Percentiles rank a stretch among this genome's conserved stretches.
These are phyloP conservation scores for Phalaenopsis equestris DNA, from an alignment of 106 monocot genomes.

Conservation along the genomic window DNA sequence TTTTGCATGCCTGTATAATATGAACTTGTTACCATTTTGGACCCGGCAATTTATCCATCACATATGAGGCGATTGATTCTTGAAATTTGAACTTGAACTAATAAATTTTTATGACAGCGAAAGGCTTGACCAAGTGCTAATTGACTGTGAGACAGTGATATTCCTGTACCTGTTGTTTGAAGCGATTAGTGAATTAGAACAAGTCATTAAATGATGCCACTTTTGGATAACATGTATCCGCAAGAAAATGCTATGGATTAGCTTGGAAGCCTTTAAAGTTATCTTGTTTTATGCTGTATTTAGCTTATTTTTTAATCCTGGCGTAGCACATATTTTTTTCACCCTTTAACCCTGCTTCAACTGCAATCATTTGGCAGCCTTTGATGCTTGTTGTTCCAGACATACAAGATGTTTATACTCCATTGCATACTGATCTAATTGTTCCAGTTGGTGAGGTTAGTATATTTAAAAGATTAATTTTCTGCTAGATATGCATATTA, in stretches of 20 bases:
- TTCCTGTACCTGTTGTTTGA: background rate
- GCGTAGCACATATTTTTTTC: background rate
- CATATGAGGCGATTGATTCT: background rate
- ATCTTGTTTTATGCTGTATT: background rate
- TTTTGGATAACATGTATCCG: too few species aligned
- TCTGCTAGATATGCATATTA: background rate
- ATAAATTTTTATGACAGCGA: background rate
- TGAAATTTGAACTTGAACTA: background rate
- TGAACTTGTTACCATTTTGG: background rate
- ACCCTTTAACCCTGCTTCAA: background rate
- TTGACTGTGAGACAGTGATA: background rate
- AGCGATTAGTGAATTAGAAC: background rate
- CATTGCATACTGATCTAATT: conserved; percentile 78
- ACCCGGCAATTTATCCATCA: background rate
- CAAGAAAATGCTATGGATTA: too few species aligned
- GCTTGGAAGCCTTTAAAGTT: background rate
- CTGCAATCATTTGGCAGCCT: conserved; percentile 46
- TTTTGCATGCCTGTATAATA: background rate
- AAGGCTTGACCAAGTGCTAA: background rate
- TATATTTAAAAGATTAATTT: conserved; percentile 4
- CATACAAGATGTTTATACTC: conserved; percentile 96
- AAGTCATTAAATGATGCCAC: too few species aligned
- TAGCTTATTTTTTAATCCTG: background rate
- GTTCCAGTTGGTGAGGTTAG: conserved; percentile 84
- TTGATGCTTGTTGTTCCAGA: conserved; percentile 98